Conservation (phyloP, 192 early-diverging fungal genomes). For the Coemansia sp. region DNA sequence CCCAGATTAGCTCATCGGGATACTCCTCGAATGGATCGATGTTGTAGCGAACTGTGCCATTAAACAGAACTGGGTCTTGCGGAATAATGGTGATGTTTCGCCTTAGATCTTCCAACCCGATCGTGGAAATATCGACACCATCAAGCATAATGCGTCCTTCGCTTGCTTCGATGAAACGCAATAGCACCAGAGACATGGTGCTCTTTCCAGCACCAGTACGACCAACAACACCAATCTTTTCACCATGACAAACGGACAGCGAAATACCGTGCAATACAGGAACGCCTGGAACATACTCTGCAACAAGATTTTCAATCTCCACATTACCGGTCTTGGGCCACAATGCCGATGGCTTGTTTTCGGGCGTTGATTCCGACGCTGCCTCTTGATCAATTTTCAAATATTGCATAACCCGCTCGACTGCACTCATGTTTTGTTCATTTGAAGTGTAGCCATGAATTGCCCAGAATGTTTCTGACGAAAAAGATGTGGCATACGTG, state of each 20-base stretch:
- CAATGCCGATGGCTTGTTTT: slow-evolving; percentile 49
- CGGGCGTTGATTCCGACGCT: slow-evolving; percentile 13
- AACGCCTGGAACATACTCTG: slow-evolving; percentile 76
- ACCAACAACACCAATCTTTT: slow-evolving; percentile 91
- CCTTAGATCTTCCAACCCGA: slow-evolving; percentile 80
- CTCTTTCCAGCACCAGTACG: slow-evolving; percentile 87
- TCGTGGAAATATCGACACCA: slow-evolving; percentile 67
- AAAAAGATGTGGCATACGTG: slow-evolving; percentile 82
- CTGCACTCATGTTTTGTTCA: slow-evolving; percentile 84
- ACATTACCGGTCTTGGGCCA: slow-evolving; percentile 80
- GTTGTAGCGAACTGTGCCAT: too few relatives aligned
- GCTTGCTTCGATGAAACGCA: too few relatives aligned
- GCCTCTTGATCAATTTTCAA: slow-evolving; percentile 79
- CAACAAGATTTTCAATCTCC: slow-evolving; percentile 63
- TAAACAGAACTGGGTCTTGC: too few relatives aligned
- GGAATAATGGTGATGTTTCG: slow-evolving; percentile 83
- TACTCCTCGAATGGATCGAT: too few relatives aligned
- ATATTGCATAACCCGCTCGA: slow-evolving; percentile 93
- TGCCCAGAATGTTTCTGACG: slow-evolving; percentile 74
- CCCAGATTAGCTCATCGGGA: too few relatives aligned
- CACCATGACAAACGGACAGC: slow-evolving; percentile 66
- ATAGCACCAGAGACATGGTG: too few relatives aligned
- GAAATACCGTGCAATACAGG: slow-evolving; percentile 77
- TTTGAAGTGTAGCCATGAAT: slow-evolving; percentile 74
- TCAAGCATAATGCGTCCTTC: too few relatives aligned